Base-by-base conservation (phyloP, 257 asterid species). In the Schizonepeta tenuifolia region DNA sequence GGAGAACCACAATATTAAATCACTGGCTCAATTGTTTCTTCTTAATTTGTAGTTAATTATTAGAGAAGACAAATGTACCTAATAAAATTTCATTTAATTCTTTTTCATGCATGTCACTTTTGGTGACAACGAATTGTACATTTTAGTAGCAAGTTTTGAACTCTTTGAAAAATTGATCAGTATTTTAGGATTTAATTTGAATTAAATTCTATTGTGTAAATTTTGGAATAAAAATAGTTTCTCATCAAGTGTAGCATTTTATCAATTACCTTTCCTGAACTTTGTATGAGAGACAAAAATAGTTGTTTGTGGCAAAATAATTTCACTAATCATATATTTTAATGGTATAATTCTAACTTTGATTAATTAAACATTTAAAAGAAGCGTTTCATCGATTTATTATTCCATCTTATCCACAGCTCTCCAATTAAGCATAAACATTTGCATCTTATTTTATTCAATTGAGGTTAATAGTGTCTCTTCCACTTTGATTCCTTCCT, bases 331-430 rank as follows among this genome's bases (percentile, higher is more conserved):
- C n/a, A n/a, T 3, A 54, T 54, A 9, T 21, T 54, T 9, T 17
- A 54, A 9, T 9, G 10, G 12, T 6, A 26, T 20, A 26, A 28
- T 57, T 31, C 12, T 12, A 24, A 4, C 1, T 7, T 12, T 26
- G 63, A 26, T 57, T 17, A 2, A 1, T n/a, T n/a, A 6, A 6
- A 26, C n/a, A n/a, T n/a, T n/a, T n/a, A 24, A 31, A 38, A 20
- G 35, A 62, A 38, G 12, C 18, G 41, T 41, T 2, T 64, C n/a
- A 62, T 61, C 9, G 18, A 36, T 40, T 63, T 40, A 41, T 41
- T 64, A 41, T 41, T 64, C 70, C 26, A 65, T 44, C 70, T 65
- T 47, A 65, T 65, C 70, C 55, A 22, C 55, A 22, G 53, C 51
- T 51, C 17, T 20, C 33, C 65, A 28, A 60, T 24, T 6, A 14